phyloP scores from a whole-genome alignment of 2,329 filamentous ascomycete genomes.

The Aspergillus nomiae region DNA sequence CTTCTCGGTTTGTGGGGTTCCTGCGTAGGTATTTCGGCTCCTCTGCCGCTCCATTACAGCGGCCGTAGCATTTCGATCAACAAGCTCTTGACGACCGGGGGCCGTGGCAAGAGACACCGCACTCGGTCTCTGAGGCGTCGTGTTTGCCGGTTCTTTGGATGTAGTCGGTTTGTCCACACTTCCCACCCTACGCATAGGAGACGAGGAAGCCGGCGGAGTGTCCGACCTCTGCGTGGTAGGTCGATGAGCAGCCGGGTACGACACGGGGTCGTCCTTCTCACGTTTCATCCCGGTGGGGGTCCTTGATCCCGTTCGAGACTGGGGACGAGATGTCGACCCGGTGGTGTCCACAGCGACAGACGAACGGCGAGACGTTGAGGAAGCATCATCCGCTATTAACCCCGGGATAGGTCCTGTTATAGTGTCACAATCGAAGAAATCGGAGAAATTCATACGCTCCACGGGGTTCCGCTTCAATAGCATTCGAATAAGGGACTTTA shows the following conservation, averaged over 20 bases:
- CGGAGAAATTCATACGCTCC: constrained; percentile 81
- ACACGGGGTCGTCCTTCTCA: constrained; percentile 25
- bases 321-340: constrained; percentile 17
- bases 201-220: constrained; percentile 27
- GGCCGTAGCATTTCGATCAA: constrained; percentile 35
- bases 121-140: constrained; percentile 35
- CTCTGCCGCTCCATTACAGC: constrained; percentile 64
- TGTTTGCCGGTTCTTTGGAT: constrained; percentile 29
- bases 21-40: constrained; percentile 49
- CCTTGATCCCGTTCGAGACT: constrained; percentile 20
- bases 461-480: constrained; percentile 84
- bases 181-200: constrained; percentile 34
- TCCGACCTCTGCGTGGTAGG: constrained; percentile 36
- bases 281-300: constrained; percentile 19
- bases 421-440: constrained; percentile 77
- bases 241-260: constrained; percentile 36
- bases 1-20: constrained; percentile 50
- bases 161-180: constrained; percentile 36
- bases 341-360: constrained; percentile 19
- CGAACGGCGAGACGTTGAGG: constrained; percentile 28
- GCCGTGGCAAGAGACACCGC: constrained; percentile 42
- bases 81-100: constrained; percentile 42
- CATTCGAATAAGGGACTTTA: constrained; percentile 78
- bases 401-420: constrained; percentile 77
- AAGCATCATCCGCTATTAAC: constrained; percentile 74